Percentiles rank a stretch among this genome's conserved stretches.
phyloP scores from a whole-genome alignment of 1,139 yeast species.

The Kluyveromyces marxianus region DNA sequence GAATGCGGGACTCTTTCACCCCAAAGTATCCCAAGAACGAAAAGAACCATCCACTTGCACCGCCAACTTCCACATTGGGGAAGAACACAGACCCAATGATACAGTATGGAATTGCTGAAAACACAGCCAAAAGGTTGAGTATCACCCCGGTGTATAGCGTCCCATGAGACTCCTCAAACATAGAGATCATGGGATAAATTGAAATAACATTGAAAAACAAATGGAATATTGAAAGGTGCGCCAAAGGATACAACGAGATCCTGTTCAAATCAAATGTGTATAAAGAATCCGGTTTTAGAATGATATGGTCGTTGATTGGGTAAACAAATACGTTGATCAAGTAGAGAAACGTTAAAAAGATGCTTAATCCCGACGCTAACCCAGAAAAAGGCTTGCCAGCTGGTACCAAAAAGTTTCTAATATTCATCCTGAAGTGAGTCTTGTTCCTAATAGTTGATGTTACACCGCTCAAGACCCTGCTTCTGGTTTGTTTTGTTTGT shows the following conservation, averaged over 20 bases:
- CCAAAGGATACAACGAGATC: conserved; percentile 68
- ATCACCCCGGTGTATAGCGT: conserved; percentile 84
- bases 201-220: conserved; percentile 56
- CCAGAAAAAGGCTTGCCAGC: conserved; percentile 47
- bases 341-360: conserved; percentile 44
- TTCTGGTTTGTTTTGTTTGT: too few species aligned
- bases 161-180: conserved; percentile 71
- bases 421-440: background rate
- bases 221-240: conserved; percentile 57
- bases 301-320: conserved; percentile 32
- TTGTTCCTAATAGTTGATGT: too few species aligned
- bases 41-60: conserved; percentile 71
- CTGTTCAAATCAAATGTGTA: conserved; percentile 51
- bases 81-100: conserved; percentile 46
- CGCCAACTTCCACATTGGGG: conserved; percentile 51
- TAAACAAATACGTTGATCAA: conserved; percentile 29
- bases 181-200: conserved; percentile 52
- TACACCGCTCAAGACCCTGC: too few species aligned
- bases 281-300: conserved; percentile 51
- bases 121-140: conserved; percentile 61
- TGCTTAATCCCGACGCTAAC: conserved; percentile 53
- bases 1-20: conserved; percentile 46
- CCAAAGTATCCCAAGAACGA: conserved; percentile 60
- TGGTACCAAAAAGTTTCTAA: conserved; percentile 16
- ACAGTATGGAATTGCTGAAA: conserved; percentile 64